Evolutionary conservation across 164 flowering plant species (phyloP).

Genomic region (Akebia trifoliata): DNA sequence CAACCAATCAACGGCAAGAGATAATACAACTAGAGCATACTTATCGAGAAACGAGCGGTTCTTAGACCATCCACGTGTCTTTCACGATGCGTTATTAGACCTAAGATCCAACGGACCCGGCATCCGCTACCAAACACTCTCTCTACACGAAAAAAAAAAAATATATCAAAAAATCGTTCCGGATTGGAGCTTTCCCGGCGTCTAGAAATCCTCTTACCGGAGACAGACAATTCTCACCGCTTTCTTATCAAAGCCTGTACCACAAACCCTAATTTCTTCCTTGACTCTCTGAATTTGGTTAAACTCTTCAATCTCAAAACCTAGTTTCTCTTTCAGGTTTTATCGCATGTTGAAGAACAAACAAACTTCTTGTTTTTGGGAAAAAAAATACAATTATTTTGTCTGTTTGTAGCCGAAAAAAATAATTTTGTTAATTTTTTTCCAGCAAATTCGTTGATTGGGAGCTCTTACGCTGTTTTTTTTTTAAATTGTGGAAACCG

Average conservation of each 20-base stretch:
- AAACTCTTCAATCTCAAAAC: not conserved
- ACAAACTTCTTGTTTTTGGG: not conserved
- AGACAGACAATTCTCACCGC: not conserved
- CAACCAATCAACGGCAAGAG: constrained; percentile 14
- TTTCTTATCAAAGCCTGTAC: not conserved
- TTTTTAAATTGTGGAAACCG: not conserved
- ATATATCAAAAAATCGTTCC: not conserved
- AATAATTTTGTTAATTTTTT: too few species aligned
- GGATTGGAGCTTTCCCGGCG: not conserved
- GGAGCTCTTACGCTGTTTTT: too few species aligned
- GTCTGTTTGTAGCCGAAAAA: too few species aligned
- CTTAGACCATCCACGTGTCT: constrained; percentile 34
- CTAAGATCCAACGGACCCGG: constrained; percentile 45
- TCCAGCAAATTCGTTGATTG: too few species aligned
- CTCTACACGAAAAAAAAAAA: constrained; percentile 2
- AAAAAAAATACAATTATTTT: not conserved
- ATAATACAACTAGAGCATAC: constrained; percentile 20
- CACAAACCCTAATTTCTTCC: not conserved
- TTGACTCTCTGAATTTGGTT: not conserved
- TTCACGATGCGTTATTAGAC: constrained; percentile 30
- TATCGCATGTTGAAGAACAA: not conserved
- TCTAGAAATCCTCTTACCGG: not conserved
- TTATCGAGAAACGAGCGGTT: constrained; percentile 48
- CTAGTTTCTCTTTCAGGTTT: not conserved
- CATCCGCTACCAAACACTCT: constrained; percentile 13